phyloP scores from a whole-genome alignment of 257 asterid species.

The Nicotiana tomentosiformis region DNA sequence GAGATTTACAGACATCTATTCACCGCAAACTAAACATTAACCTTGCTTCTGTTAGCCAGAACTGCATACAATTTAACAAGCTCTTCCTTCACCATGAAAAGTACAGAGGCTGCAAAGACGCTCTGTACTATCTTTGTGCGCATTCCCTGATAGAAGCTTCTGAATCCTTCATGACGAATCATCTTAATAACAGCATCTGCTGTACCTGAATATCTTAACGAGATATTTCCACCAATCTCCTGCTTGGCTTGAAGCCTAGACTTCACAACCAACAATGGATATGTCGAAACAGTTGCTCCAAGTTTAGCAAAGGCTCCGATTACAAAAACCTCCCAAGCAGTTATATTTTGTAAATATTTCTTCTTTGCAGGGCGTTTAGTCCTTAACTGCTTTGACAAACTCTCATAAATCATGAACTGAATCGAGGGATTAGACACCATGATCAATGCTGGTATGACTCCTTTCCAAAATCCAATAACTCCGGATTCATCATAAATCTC shows the following conservation, averaged over 20 bases:
- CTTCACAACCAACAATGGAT: slow-evolving; percentile 95
- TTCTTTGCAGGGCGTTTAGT: slow-evolving; percentile 49
- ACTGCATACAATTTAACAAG: slow-evolving; percentile 53
- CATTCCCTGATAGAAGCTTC: slow-evolving; percentile 93
- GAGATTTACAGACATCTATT: neutral
- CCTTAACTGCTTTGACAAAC: slow-evolving; percentile 65
- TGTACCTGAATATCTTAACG: slow-evolving; percentile 86
- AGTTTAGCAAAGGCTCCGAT: slow-evolving; percentile 89
- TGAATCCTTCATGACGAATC: slow-evolving; percentile 73
- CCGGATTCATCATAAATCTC: slow-evolving; percentile 87
- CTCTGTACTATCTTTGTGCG: slow-evolving; percentile 90
- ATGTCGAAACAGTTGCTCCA: slow-evolving; percentile 86
- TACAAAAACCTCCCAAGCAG: slow-evolving; percentile 69
- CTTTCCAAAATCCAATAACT: slow-evolving; percentile 87
- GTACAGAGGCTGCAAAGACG: slow-evolving; percentile 86
- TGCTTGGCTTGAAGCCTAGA: slow-evolving; percentile 98
- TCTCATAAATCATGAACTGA: slow-evolving; percentile 94
- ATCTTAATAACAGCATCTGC: slow-evolving; percentile 75
- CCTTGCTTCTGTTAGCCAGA: slow-evolving; percentile 21
- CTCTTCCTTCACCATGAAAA: slow-evolving; percentile 94
- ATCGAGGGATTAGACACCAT: slow-evolving; percentile 99
- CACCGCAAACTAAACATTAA: neutral
- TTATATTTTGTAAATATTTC: slow-evolving; percentile 31
- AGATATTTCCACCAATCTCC: slow-evolving; percentile 73
- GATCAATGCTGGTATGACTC: slow-evolving; percentile 75